Conservation (phyloP, 768 basidiomycete genomes). For the Boletus speciosus region DNA sequence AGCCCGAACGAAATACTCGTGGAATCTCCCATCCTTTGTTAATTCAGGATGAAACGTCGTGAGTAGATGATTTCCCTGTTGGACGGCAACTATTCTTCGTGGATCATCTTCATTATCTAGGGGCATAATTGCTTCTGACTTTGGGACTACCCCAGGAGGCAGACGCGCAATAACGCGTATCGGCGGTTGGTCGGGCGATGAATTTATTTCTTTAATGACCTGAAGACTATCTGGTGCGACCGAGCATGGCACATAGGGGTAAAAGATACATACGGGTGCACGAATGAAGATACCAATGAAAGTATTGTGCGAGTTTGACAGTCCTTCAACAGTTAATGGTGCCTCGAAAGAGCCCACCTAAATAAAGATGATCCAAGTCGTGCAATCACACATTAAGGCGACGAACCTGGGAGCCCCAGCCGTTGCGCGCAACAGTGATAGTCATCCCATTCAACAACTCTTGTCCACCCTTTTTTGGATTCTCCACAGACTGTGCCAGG, state of each 20-base stretch:
- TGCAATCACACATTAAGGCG: neutral
- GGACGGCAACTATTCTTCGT: constrained; percentile 74
- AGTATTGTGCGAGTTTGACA: constrained; percentile 55
- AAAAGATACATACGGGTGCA: constrained; percentile 61
- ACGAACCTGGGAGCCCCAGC: constrained; percentile 87
- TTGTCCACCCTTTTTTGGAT: constrained; percentile 84
- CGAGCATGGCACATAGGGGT: neutral
- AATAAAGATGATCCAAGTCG: neutral
- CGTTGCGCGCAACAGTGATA: constrained; percentile 80
- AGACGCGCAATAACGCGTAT: constrained; percentile 72
- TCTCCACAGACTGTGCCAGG: constrained; percentile 68
- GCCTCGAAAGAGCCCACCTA: constrained; percentile 92
- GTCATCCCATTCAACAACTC: constrained; percentile 80
- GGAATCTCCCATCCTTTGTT: constrained; percentile 81
- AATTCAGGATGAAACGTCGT: constrained; percentile 96
- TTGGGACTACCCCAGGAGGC: constrained; percentile 48
- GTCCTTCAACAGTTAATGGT: constrained; percentile 58
- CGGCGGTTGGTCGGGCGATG: constrained; percentile 47
- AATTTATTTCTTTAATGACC: constrained; percentile 59
- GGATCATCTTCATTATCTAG: constrained; percentile 49
- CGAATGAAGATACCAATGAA: constrained; percentile 92
- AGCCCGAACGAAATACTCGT: constrained; percentile 82
- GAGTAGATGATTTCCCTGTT: constrained; percentile 79
- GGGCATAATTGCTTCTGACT: constrained; percentile 32
- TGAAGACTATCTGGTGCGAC: constrained; percentile 24